These are phyloP conservation scores for Geoglossum glabrum DNA, from an alignment of 495 filamentous ascomycete genomes.

Conservation along the genomic window DNA sequence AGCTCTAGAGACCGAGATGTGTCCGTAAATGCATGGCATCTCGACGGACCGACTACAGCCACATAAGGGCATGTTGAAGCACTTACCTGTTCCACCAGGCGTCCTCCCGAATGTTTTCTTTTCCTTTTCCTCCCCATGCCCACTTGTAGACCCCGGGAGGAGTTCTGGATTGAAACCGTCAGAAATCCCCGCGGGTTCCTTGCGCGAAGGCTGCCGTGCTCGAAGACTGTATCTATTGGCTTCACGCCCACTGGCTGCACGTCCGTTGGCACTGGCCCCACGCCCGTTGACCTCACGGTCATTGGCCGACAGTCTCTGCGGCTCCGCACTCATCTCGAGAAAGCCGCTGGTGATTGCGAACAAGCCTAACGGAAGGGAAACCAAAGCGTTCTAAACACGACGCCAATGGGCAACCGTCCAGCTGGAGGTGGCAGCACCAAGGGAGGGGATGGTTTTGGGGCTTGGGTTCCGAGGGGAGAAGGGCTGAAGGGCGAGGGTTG, in stretches of 20 bases:
- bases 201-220: not conserved
- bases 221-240: not conserved
- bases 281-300: no score
- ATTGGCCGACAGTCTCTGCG: not conserved
- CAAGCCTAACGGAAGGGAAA: not conserved
- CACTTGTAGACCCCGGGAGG: not conserved
- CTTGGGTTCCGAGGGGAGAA: not conserved
- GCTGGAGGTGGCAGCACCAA: not conserved
- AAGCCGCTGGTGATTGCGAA: not conserved
- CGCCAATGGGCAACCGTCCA: not conserved
- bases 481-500: not conserved
- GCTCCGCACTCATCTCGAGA: not conserved
- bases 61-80: not conserved
- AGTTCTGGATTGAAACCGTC: not conserved
- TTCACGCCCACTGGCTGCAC: no score
- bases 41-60: not conserved
- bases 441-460: not conserved
- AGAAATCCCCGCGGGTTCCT: not conserved
- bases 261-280: no score
- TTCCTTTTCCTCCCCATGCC: constrained; percentile 27
- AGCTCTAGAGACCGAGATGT: not conserved
- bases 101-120: constrained; percentile 81
- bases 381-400: not conserved
- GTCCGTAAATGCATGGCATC: not conserved
- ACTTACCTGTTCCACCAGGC: constrained; percentile 70